Evolutionary conservation across 768 basidiomycete species (phyloP).

Genomic region (Mycena alexandri): DNA sequence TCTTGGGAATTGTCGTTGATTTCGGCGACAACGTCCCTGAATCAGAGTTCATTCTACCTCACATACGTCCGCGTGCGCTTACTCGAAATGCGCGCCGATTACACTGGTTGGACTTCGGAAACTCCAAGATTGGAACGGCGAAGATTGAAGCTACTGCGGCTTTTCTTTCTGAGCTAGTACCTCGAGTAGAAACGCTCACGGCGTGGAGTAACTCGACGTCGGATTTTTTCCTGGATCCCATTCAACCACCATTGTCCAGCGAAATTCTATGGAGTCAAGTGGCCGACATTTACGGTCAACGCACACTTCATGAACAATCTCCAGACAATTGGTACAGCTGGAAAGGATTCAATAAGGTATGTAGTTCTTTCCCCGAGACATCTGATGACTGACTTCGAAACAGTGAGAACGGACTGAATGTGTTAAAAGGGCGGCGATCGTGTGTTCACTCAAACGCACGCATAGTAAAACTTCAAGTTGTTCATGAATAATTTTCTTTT

Average conservation of each 20-base stretch:
- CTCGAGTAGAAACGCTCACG: not conserved
- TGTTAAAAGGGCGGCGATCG: too few species aligned
- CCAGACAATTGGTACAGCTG: not conserved
- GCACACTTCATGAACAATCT: not conserved
- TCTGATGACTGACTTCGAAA: too few species aligned
- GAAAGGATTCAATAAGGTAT: not conserved
- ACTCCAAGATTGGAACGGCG: not conserved
- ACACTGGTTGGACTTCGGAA: slow-evolving; percentile 1
- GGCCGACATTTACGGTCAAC: not conserved
- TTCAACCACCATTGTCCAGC: not conserved
- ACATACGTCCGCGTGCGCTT: too few species aligned
- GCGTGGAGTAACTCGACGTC: not conserved
- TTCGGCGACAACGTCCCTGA: too few species aligned
- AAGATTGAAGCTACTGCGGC: not conserved
- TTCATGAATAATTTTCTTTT: too few species aligned
- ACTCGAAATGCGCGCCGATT: too few species aligned
- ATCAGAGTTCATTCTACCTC: too few species aligned
- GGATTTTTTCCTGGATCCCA: not conserved
- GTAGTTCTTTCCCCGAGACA: too few species aligned
- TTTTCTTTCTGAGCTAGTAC: slow-evolving; percentile 8
- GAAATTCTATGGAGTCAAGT: not conserved
- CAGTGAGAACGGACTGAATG: too few species aligned
- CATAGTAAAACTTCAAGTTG: too few species aligned
- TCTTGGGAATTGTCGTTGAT: too few species aligned
- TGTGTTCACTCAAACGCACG: too few species aligned